These are phyloP conservation scores for Candida glucosophila DNA, from an alignment of 1,139 yeast species.

Conservation along the genomic window DNA sequence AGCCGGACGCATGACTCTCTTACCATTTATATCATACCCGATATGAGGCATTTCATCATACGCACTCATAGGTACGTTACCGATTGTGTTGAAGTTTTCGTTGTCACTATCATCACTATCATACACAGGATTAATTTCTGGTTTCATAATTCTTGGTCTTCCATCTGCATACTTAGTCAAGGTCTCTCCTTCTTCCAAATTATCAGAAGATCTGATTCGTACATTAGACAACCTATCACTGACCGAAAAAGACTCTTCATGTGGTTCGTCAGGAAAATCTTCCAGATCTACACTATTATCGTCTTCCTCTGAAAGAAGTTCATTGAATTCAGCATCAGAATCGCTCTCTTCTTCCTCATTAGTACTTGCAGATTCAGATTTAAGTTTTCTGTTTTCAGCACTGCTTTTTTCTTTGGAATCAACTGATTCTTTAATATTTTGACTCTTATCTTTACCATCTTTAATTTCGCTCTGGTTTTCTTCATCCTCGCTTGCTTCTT, in stretches of 20 bases:
- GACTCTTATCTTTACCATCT: conserved; percentile 18
- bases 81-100: conserved; percentile 82
- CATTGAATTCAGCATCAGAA: conserved; percentile 56
- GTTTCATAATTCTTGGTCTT: conserved; percentile 61
- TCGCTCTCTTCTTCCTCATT: conserved; percentile 23
- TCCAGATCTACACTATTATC: conserved; percentile 31
- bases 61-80: conserved; percentile 85
- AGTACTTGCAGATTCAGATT: no score
- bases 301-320: conserved; percentile 44
- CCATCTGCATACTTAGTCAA: conserved; percentile 72
- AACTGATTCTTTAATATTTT: conserved; percentile 3
- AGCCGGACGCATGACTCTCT: conserved; percentile 97
- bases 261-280: conserved; percentile 42
- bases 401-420: conserved; percentile 14
- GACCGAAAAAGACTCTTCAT: conserved; percentile 39
- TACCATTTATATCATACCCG: conserved; percentile 95
- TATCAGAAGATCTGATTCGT: conserved; percentile 34
- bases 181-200: conserved; percentile 22
- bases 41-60: conserved; percentile 97
- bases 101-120: conserved; percentile 90
- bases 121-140: conserved; percentile 87
- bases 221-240: conserved; percentile 50
- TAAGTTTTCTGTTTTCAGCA: no score
- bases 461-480: conserved; percentile 15
- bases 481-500: conserved; percentile 3